Evolutionary conservation across 768 basidiomycete species (phyloP), one percentile per base, ranked within the genome.

Genomic region (Russula virescens): DNA sequence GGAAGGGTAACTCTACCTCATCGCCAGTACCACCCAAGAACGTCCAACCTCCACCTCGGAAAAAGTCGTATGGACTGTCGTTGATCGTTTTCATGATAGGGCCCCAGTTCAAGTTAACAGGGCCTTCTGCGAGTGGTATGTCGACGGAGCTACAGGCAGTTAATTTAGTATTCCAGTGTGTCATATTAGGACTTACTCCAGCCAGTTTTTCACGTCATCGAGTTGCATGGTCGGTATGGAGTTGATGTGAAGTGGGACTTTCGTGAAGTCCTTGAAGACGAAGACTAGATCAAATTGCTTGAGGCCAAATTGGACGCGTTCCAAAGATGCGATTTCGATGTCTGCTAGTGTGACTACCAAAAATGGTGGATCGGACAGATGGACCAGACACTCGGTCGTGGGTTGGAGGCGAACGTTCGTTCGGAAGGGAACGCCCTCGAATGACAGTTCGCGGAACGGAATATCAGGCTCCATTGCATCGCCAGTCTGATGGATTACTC

Each of bases 81-180:
- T 97, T 97, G 75, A 98, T 87, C 43, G 93, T 95, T 75, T 98
- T 98, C 94, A 99, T 98, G 73, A 99, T 97, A 3, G 90, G 91
- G 6, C 88, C 87, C 97, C 96, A 99, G 71, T 97, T 96, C 76
- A 98, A 78, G 74, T 98, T 98, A 77, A 99, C 93, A 8, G 93
- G 92, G 5, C 95, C 90, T 74, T 98, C 96, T 50, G 89, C 89
- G 76, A 97, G 82, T 9, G 97, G 88, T 61, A 99, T 95, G 71
- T 99, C 97, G 60, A 98, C 94, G 6, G 95, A 98, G 71, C 95
- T 98, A 66, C 14, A 58, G 23, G 43, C 10, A 21, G 46, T 57
- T 60, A 68, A 19, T 53, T 51, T 67, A 55, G 55, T 40, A 16
- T 43, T 25, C 31, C 56, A n/a, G 19, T 40, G 31, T 7, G 49